A percentile compares a stretch with the other conserved stretches of the same genome.
Evolutionary conservation across 768 basidiomycete genomes (phyloP).

Genomic region (Phylloporus arenicola): DNA sequence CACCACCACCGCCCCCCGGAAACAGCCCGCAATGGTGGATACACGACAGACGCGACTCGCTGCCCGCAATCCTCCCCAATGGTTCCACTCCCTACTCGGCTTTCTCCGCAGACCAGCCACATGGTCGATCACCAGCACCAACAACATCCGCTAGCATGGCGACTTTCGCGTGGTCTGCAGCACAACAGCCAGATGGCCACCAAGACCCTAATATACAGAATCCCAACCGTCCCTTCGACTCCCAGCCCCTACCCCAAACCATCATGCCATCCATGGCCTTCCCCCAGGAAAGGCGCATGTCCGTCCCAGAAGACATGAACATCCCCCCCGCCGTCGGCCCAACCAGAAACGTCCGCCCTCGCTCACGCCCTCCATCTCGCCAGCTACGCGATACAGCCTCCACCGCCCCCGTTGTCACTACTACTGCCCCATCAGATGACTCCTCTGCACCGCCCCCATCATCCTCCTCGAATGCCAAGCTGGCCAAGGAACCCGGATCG

Average conservation of each 20-base stretch:
- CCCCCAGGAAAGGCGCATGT: conserved; percentile 68
- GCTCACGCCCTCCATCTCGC: conserved; percentile 69
- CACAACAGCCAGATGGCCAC: conserved; percentile 42
- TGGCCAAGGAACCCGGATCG: conserved; percentile 42
- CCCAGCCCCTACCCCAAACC: conserved; percentile 39
- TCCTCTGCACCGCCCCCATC: conserved; percentile 33
- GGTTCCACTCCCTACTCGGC: conserved; percentile 52
- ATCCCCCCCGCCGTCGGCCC: conserved; percentile 40
- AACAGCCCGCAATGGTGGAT: conserved; percentile 48
- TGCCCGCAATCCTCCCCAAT: conserved; percentile 65
- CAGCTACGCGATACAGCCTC: conserved; percentile 41
- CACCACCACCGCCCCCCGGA: conserved; percentile 14
- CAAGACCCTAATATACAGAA: conserved; percentile 40
- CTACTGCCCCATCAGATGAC: conserved; percentile 40
- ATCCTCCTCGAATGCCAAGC: conserved; percentile 32
- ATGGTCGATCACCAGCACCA: conserved; percentile 52
- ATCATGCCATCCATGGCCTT: conserved; percentile 59
- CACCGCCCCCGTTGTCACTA: conserved; percentile 33
- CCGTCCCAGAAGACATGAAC: conserved; percentile 57
- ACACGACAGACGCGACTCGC: conserved; percentile 68
- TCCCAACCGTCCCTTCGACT: conserved; percentile 44
- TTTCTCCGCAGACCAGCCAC: conserved; percentile 59
- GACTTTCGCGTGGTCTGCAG: conserved; percentile 69
- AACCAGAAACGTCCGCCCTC: conserved; percentile 54
- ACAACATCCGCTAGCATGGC: conserved; percentile 58